Percentiles rank a stretch among this genome's conserved stretches.
These are phyloP conservation scores for Chrysophaeum taylorii DNA, from an alignment of 352 stramenopile species.

Conservation along the genomic window DNA sequence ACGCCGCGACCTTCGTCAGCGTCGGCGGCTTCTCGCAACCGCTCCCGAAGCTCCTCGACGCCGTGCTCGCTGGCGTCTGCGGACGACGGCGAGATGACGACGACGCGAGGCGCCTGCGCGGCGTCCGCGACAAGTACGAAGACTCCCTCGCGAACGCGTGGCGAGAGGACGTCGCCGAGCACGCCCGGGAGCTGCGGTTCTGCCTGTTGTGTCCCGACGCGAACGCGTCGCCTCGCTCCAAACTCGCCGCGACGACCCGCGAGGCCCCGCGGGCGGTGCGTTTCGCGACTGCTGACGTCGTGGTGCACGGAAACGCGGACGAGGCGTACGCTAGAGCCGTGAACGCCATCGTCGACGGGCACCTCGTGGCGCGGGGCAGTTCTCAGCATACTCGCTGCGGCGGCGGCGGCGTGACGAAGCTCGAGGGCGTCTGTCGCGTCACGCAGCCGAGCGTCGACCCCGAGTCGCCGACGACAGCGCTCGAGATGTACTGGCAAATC, in stretches of 20 bases:
- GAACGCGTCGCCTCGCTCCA: background rate
- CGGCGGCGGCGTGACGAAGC: slow-evolving; percentile 48
- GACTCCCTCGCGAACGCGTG: background rate
- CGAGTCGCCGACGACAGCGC: slow-evolving; percentile 57
- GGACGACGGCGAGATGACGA: too few species aligned
- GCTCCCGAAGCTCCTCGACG: slow-evolving; percentile 1
- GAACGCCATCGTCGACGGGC: slow-evolving; percentile 22
- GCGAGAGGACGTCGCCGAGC: background rate
- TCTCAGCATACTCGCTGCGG: slow-evolving; percentile 36
- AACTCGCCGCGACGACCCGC: background rate
- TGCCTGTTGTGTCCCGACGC: slow-evolving; percentile 55
- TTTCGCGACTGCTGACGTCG: background rate
- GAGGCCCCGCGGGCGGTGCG: background rate
- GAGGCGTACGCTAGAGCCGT: slow-evolving; percentile 14
- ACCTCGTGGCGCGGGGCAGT: slow-evolving; percentile 28
- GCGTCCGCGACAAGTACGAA: background rate
- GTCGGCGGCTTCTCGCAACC: slow-evolving; percentile 15
- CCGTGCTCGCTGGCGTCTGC: background rate
- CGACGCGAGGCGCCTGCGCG: background rate
- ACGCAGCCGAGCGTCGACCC: slow-evolving; percentile 29
- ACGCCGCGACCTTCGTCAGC: background rate
- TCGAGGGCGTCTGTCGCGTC: slow-evolving; percentile 33
- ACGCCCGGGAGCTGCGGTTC: slow-evolving; percentile 39
- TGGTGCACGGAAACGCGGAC: slow-evolving; percentile 59
- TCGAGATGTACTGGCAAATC: slow-evolving; percentile 60